Conservation (phyloP, 306 rosid species). For the Fagus sylvatica region DNA sequence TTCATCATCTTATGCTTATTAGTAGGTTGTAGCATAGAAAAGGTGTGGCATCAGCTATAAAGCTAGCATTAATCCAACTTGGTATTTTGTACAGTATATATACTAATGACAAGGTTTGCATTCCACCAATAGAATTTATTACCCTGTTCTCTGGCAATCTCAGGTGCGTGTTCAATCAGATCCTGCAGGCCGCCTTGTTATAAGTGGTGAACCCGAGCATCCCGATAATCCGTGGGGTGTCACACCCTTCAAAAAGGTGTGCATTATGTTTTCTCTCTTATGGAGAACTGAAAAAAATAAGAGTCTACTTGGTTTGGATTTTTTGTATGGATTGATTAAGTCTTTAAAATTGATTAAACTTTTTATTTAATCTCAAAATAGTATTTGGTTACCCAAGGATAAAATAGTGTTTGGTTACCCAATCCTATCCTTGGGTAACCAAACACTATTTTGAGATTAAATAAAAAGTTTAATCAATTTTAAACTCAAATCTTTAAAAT, state of each 20-base stretch:
- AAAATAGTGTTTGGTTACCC: no score
- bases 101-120: conserved; percentile 3
- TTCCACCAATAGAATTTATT: not conserved
- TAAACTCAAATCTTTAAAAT: not conserved
- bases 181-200: conserved; percentile 90
- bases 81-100: not conserved
- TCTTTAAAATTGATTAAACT: no score
- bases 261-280: not conserved
- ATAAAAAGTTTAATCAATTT: not conserved
- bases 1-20: not conserved
- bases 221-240: conserved; percentile 97
- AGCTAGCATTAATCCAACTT: not conserved
- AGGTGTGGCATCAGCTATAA: not conserved
- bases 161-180: conserved; percentile 99
- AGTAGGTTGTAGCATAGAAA: not conserved
- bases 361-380: not conserved
- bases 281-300: not conserved
- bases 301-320: conserved; percentile 1
- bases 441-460: no score
- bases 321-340: no score
- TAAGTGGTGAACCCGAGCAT: conserved; percentile 97
- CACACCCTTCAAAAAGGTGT: conserved; percentile 90
- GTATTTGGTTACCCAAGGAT: not conserved
- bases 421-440: no score
- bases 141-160: conserved; percentile 12